phyloP scores from a whole-genome alignment of 2,329 filamentous ascomycete species.

The Fusarium tuaranense region DNA sequence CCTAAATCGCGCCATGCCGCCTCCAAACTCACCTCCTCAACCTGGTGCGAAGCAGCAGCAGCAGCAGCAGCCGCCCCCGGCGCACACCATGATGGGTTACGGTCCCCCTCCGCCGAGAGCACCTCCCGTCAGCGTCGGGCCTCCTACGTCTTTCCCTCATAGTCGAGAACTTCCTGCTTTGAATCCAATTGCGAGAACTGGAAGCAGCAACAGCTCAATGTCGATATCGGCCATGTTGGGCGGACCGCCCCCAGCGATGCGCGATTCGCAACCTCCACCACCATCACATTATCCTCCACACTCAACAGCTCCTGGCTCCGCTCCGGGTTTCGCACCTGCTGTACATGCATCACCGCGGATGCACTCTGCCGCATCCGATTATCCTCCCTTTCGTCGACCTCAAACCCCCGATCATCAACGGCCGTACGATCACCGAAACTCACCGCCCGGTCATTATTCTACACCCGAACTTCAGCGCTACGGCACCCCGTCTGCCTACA shows the following conservation, averaged over 20 bases:
- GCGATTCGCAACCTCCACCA: slow-evolving; percentile 56
- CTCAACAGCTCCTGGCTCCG: slow-evolving; percentile 54
- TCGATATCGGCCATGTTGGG: slow-evolving; percentile 72
- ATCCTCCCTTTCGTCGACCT: slow-evolving; percentile 72
- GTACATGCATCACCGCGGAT: slow-evolving; percentile 68
- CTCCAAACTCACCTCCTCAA: slow-evolving; percentile 58
- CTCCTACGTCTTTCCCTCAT: slow-evolving; percentile 58
- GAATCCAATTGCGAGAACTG: slow-evolving; percentile 60
- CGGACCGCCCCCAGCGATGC: slow-evolving; percentile 55
- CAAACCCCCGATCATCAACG: slow-evolving; percentile 79
- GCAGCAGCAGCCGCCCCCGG: slow-evolving; percentile 42
- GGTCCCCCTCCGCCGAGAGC: slow-evolving; percentile 60
- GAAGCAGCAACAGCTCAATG: slow-evolving; percentile 65
- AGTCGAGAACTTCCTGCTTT: slow-evolving; percentile 67
- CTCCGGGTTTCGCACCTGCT: slow-evolving; percentile 59
- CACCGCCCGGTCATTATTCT: slow-evolving; percentile 63
- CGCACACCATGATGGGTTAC: slow-evolving; percentile 53
- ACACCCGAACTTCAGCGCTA: slow-evolving; percentile 71
- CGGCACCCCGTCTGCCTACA: slow-evolving; percentile 68
- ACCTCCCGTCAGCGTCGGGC: slow-evolving; percentile 56
- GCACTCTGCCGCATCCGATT: slow-evolving; percentile 68
- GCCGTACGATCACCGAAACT: slow-evolving; percentile 63
- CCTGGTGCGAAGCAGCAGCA: slow-evolving; percentile 48
- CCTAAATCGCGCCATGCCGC: slow-evolving; percentile 59
- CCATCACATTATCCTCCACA: slow-evolving; percentile 57